Evolutionary conservation across 208 protist species (phyloP).

Genomic region (Entamoeba dispar): DNA sequence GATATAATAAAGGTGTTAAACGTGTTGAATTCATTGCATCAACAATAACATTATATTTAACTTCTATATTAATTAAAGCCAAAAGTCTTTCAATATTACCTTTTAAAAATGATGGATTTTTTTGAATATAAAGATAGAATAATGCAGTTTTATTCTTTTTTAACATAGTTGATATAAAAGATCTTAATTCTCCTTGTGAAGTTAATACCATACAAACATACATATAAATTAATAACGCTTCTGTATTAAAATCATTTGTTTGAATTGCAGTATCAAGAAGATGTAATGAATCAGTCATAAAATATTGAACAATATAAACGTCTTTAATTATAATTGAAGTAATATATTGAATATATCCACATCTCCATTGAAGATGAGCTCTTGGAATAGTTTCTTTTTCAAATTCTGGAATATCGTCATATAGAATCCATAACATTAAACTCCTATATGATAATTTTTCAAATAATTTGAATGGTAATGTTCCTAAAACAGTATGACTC

Average conservation of each 20-base stretch:
- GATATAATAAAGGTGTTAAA: background rate
- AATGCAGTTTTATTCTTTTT: background rate
- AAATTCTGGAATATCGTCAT: background rate
- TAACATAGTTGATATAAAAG: background rate
- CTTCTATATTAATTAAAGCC: background rate
- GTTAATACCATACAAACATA: background rate
- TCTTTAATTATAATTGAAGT: background rate
- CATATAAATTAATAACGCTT: background rate
- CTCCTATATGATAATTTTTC: background rate
- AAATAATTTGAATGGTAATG: background rate
- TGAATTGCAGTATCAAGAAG: background rate
- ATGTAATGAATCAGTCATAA: background rate
- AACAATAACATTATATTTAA: background rate
- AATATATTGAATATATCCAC: background rate
- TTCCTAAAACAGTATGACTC: background rate
- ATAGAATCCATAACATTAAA: background rate
- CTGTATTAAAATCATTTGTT: background rate
- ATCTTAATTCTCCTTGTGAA: background rate
- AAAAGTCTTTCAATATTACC: background rate
- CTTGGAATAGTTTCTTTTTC: background rate
- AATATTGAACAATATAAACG: background rate
- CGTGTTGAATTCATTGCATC: background rate
- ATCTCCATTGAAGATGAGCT: background rate
- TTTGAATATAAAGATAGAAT: background rate
- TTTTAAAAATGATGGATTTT: background rate